Percentiles rank a stretch among this genome's conserved stretches.
These are phyloP conservation scores for Scleroderma bovista DNA, from an alignment of 768 basidiomycete genomes.

Conservation along the genomic window DNA sequence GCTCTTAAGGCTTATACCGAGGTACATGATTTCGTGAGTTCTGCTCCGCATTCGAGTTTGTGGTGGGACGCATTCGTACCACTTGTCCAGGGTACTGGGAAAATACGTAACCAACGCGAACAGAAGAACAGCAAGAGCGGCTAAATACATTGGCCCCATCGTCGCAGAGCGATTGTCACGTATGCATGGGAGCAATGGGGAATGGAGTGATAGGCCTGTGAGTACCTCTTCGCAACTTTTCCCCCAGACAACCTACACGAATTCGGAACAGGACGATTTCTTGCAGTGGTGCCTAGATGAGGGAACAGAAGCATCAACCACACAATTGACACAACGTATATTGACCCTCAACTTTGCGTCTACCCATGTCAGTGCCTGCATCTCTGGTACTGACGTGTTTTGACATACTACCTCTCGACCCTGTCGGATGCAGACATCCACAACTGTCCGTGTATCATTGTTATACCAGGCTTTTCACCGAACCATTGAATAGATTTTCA, in stretches of 20 bases:
- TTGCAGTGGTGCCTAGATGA: conserved; percentile 1
- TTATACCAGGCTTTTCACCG: neutral
- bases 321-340: neutral
- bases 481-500: conserved; percentile 20
- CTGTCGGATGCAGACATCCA: neutral
- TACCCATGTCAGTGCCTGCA: conserved; percentile 14
- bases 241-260: too few species aligned
- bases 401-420: neutral
- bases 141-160: neutral
- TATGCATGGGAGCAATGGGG: neutral
- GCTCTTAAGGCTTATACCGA: neutral
- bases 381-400: neutral
- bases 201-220: neutral
- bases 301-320: neutral
- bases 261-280: neutral
- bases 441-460: neutral
- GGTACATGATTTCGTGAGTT: neutral
- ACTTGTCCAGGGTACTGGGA: neutral
- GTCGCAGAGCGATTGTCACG: neutral
- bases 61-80: neutral
- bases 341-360: neutral
- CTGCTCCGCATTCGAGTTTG: neutral
- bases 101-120: neutral
- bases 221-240: neutral
- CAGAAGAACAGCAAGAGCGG: neutral